These are phyloP conservation scores for Cajanus cajan DNA, from an alignment of 306 rosid genomes.

Conservation along the genomic window DNA sequence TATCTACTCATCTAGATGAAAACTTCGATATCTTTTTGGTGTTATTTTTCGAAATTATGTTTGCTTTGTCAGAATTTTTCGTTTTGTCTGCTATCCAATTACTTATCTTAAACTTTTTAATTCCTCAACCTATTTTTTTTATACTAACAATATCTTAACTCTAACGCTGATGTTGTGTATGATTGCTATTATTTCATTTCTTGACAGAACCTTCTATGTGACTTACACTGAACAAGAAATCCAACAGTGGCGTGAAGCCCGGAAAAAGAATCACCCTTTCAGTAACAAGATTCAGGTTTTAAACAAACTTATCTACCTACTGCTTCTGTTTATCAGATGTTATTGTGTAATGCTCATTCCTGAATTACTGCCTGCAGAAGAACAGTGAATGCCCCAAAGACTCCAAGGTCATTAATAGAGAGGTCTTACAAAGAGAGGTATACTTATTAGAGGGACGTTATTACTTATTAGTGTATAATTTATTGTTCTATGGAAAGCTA, in stretches of 20 bases:
- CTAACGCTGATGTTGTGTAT: conserved; percentile 16
- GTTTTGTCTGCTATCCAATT: not conserved
- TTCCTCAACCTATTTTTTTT: conserved; percentile 6
- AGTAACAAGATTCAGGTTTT: conserved; percentile 54
- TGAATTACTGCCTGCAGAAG: conserved; percentile 50
- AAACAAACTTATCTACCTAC: conserved; percentile 18
- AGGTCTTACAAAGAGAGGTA: conserved; percentile 66
- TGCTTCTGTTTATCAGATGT: conserved; percentile 22
- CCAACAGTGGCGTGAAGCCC: conserved; percentile 82
- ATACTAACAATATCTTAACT: not conserved
- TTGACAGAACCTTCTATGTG: conserved; percentile 44
- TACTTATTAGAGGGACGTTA: not conserved
- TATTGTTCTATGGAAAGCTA: conserved; percentile 21
- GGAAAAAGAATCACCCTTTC: conserved; percentile 73
- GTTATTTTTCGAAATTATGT: not conserved
- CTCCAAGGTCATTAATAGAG: conserved; percentile 46
- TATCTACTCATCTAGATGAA: conserved; percentile 12
- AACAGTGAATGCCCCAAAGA: conserved; percentile 23
- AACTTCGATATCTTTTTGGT: conserved; percentile 11
- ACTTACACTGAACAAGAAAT: conserved; percentile 75
- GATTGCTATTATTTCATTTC: conserved; percentile 15
- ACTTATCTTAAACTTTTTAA: not conserved
- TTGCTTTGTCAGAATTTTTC: not conserved
- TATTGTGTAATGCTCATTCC: conserved; percentile 32
- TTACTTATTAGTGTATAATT: not conserved